Evolutionary conservation across 208 protist genomes (phyloP), one percentile per base, ranked within the genome.

Genomic region (Crithidia sp.): DNA sequence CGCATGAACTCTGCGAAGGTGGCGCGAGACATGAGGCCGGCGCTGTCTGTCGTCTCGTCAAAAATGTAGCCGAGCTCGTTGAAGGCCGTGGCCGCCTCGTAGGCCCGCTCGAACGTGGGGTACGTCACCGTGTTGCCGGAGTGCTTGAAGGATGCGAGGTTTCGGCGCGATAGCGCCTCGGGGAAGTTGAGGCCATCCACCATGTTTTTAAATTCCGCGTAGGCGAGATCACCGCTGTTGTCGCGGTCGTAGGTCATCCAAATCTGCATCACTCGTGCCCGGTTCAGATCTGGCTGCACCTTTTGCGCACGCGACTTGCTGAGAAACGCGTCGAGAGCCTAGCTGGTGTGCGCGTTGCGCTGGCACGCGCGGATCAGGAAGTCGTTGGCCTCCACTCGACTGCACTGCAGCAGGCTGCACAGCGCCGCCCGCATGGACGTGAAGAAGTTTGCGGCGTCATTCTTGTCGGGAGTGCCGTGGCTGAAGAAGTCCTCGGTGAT

Each of bases 241-340:
- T 85, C 74, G 19, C 41, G 56, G 71, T 87, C 80, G 67, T 82
- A 85, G 37, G 70, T 79, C 74, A 87, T 83, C 82, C 84, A 88
- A 54, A 84, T 76, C 50, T 81, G 77, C 82, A 89, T 84, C 36
- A 82, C 73, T 41, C 75, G 82, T 36, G 79, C 61, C 39, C 77
- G 84, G 44, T 87, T 78, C 17, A 79, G 55, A 64, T 89, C 77
- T 41, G 77, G 82, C 43, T 72, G 8, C 9, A 79, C 62, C 43
- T 52, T 57, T 19, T 40, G 17, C 5, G 41, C 66, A 17, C 62
- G 66, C 0, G 68, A 54, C 41, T 79, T 67, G 13, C 36, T 45
- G 57, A 85, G 57, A 55, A 81, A 86, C 6, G 19, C 62, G 39
- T 86, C 76, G n/a, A 82, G 60, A 6, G 78, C 79, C 9, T 19